Evolutionary conservation across 352 stramenopile species (phyloP), one percentile per base, ranked within the genome.

Genomic region (Globisporangium heterothallicum): DNA sequence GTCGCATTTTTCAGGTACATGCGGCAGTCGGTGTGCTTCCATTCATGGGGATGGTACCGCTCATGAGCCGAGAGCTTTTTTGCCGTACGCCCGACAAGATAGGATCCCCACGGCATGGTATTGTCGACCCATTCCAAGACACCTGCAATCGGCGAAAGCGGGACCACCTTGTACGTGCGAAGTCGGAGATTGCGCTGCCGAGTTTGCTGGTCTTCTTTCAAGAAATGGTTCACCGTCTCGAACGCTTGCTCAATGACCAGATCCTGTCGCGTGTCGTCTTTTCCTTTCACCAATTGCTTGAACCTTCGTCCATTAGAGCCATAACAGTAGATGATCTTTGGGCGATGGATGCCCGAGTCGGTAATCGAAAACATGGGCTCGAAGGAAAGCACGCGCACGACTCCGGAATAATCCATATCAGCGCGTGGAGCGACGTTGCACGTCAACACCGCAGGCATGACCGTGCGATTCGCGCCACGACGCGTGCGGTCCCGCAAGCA

Each of bases 101-200:
- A 98, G 3, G 92, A 80, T 0, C 91, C 91, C 69, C 98, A 97
- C 4, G 95, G 84, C 22, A 94, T 81, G 1, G 97, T 99, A 58
- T 98, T 88, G 46, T 98, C 81, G 8, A 99, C 96, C 95, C 95
- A 99, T 68, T 99, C 97, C 6, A 99, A 71, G 44, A 99, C 94
- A 26, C 98, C 98, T 48, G 86, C 90, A 19, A 92, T 85, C 4
- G 95, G 94, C 12, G 80, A 92, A 6, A 95, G 55, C 36, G 84
- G 84, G 9, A 92, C 78, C 24, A 99, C 94, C 53, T 95, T 97
- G 73, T 99, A 99, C 16, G 97, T 99, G 9, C 94, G 82, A 14
- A 99, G 66, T 3, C 74, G 71, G 19, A 98, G 68, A 13, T 88
- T 83, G 3, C 85, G 72, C 42, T 83, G 69, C 0, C 70, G 58